Base-by-base conservation (phyloP, 768 basidiomycete genomes). In the Harrya chromipes region DNA sequence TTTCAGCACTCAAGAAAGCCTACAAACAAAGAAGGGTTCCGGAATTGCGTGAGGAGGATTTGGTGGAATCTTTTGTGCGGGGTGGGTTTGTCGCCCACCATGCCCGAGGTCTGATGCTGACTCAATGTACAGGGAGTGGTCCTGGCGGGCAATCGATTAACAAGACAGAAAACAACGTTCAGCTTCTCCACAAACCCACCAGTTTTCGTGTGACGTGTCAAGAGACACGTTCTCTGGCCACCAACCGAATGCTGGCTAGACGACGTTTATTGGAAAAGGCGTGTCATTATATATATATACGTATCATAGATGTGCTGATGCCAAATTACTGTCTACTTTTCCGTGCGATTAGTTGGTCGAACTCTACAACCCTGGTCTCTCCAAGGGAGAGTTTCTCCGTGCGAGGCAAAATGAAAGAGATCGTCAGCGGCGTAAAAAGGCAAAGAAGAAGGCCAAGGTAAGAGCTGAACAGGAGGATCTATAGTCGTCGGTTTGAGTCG, bases 71-170 rank as follows among this genome's bases (percentile, higher is more conserved):
- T 19, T 95, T 95, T 67, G 87, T 94, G 43, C 78, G 90, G 66
- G 93, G 93, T 88, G 45, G 61, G 65, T 72, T 56, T n/a, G 8
- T 40, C 19, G 11, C 40, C 24, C 41, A 11, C 20, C 19, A 33
- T 31, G 7, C 40, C 33, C 34, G 13, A 27, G 46, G 38, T 43
- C 19, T 21, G 46, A 49, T 45, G 17, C n/a, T 57, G 24, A 64
- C 49, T 42, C 27, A 10, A 2, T 41, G 29, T 29, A 23, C 61
- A 93, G 91, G 91, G 39, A 85, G 89, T 62, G 94, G 92, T 16
- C 92, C 93, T 53, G 94, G 94, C 24, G 94, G 94, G n/a, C 94
- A 97, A 75, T 93, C 91, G 23, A 85, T 95, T 65, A 95, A 97
- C 75, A 97, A 97, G 73, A 92, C 90, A 52, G 80, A 86, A 74